Percentiles rank a stretch among this genome's conserved stretches.
phyloP scores from a whole-genome alignment of 2,329 filamentous ascomycete genomes.

The Samsoniella hepiali region DNA sequence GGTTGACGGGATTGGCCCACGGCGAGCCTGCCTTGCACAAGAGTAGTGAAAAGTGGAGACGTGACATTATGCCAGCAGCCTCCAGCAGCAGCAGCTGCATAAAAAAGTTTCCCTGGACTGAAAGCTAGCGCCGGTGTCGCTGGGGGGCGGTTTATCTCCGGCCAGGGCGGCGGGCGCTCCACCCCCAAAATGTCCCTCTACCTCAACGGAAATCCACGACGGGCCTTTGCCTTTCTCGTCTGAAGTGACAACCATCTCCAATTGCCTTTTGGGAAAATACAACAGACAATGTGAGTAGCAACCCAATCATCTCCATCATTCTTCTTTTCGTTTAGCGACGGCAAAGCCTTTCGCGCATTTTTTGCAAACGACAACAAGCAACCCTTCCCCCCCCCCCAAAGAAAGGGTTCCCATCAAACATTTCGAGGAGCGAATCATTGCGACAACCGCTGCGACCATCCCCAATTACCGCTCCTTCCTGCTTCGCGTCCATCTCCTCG shows the following conservation, averaged over 20 bases:
- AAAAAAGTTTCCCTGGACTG: background rate
- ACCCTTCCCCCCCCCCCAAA: background rate
- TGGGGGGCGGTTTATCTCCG: conserved; percentile 18
- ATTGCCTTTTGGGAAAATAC: background rate
- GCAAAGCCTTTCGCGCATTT: background rate
- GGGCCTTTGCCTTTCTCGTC: background rate
- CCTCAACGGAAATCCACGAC: conserved; percentile 13
- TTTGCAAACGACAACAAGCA: background rate
- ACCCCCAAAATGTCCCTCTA: conserved; percentile 2
- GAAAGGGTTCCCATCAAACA: background rate
- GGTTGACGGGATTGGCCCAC: conserved; percentile 7
- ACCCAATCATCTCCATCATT: background rate
- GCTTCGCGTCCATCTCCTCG: background rate
- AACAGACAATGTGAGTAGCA: background rate
- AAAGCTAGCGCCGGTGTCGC: conserved; percentile 19
- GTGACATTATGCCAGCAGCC: background rate
- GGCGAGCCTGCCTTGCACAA: background rate
- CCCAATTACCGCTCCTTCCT: background rate
- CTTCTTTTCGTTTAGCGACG: background rate
- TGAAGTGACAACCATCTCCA: background rate
- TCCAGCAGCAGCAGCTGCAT: conserved; percentile 1
- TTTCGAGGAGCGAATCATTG: background rate
- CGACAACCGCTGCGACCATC: background rate
- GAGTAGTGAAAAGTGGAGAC: conserved; percentile 10
- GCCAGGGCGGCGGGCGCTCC: background rate